phyloP scores from a whole-genome alignment of 108 stramenopile genomes.

The Epithemia pelagica region DNA sequence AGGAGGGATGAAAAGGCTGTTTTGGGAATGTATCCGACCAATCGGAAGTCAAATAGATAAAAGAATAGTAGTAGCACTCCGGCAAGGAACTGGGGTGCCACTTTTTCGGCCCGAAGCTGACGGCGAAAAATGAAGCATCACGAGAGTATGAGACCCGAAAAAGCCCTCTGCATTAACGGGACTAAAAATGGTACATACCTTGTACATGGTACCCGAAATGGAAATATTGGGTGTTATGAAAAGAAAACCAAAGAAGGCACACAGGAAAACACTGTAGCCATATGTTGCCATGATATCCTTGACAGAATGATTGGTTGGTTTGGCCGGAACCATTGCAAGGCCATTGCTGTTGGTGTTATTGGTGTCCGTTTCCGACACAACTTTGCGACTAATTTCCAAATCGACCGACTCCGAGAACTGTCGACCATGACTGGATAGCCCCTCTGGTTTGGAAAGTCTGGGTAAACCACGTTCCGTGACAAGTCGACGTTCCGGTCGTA shows the following conservation, averaged over 20 bases:
- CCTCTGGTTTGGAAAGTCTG: not conserved
- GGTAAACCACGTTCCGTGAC: not conserved
- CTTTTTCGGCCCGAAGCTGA: conserved; percentile 38
- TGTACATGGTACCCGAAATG: conserved; percentile 22
- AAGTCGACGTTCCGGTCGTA: not conserved
- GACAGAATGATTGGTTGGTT: conserved; percentile 13
- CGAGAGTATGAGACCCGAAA: not conserved
- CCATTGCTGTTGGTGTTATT: not conserved
- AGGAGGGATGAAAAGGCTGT: conserved; percentile 70
- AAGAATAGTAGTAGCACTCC: conserved; percentile 37
- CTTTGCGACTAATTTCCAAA: not conserved
- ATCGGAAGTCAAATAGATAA: conserved; percentile 49
- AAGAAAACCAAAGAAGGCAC: conserved; percentile 46
- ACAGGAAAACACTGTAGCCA: conserved; percentile 34
- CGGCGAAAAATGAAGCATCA: not conserved
- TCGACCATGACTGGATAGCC: not conserved
- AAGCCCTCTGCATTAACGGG: not conserved
- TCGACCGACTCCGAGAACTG: conserved; percentile 1
- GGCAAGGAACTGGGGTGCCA: conserved; percentile 51
- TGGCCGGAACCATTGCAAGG: conserved; percentile 10
- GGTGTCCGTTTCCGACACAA: not conserved
- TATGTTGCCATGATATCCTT: conserved; percentile 36
- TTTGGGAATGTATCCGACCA: conserved; percentile 66
- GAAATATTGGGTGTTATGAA: conserved; percentile 47
- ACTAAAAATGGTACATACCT: not conserved